Base-by-base conservation (phyloP, 768 basidiomycete genomes). In the Cystobasidium tubakii region DNA sequence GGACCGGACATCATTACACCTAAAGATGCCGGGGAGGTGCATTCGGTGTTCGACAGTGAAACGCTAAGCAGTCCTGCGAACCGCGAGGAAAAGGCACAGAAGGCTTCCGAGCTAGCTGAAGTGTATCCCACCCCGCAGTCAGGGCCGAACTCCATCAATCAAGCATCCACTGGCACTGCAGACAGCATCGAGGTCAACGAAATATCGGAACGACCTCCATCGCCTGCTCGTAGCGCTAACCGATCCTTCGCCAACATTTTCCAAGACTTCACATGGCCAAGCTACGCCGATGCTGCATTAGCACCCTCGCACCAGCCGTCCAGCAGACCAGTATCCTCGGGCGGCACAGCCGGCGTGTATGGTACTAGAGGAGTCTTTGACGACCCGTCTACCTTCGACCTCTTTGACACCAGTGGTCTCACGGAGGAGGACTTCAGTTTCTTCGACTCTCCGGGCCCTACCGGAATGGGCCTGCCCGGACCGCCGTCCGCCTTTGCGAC, bases 401-500 rank as follows among this genome's bases (percentile, higher is more conserved):
- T 85, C 74, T 82, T 83, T 66, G 84, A 88, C 82, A 84, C 84
- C 74, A 81, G 83, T 63, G 82, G 83, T 75, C 55, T 75, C 74
- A 78, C 91, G 0, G 91, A 93, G 65, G 91, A 91, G 70, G 91
- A 93, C 80, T 93, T 92, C 80, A 88, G 86, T 79, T 92, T 90
- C 81, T 93, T 92, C 79, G 90, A 92, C 78, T 84, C 75, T 4
- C 78, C 17, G 60, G 27, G 36, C 34, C 33, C 67, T 34, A 50
- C 34, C 50, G 57, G n/a, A 2, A 57, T 13, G 73, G 31, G 21
- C 19, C 64, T 71, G 29, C 57, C 63, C 31, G 50, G 57, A 46
- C 42, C 74, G 25, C 54, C 65, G 25, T 10, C 39, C 21, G 23
- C 23, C 6, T 15, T 43, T 39, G 15, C 21, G n/a, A 13, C 9